These are phyloP conservation scores for Sporopachydermia lactativora DNA, from an alignment of 805 yeast genomes.

Conservation along the genomic window DNA sequence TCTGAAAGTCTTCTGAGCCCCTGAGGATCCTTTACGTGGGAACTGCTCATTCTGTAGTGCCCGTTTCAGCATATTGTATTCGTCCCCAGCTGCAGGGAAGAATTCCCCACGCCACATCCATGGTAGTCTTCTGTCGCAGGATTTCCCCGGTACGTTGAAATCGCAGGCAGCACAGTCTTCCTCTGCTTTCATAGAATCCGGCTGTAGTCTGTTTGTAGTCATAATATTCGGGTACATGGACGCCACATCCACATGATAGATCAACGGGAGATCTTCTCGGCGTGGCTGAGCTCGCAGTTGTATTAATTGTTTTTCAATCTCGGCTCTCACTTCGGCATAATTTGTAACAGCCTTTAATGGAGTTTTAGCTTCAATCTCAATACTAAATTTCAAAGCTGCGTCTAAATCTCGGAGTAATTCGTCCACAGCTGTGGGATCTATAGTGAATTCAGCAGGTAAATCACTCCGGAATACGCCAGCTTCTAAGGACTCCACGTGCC, in stretches of 20 bases:
- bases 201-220: conserved; percentile 95
- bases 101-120: conserved; percentile 99
- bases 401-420: conserved; percentile 63
- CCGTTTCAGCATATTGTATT: conserved; percentile 78
- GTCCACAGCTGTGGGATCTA: conserved; percentile 75
- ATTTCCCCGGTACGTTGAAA: conserved; percentile 88
- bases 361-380: conserved; percentile 67
- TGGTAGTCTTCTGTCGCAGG: conserved; percentile 78
- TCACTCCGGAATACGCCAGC: conserved; percentile 97
- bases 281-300: conserved; percentile 47
- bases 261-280: conserved; percentile 67
- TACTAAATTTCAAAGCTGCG: conserved; percentile 65
- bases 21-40: conserved; percentile 43
- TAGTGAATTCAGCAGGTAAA: conserved; percentile 53
- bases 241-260: conserved; percentile 97
- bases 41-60: conserved; percentile 69
- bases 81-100: conserved; percentile 82
- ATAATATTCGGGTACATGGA: conserved; percentile 99
- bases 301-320: conserved; percentile 39
- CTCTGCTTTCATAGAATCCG: conserved; percentile 92
- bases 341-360: conserved; percentile 67
- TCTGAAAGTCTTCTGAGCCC: conserved; percentile 40
- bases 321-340: conserved; percentile 55
- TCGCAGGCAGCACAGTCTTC: conserved; percentile 97
- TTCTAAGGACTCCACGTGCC: conserved; percentile 94